Conservation (phyloP, 2,329 filamentous ascomycete genomes). For the Colletotrichum ledebouriae region DNA sequence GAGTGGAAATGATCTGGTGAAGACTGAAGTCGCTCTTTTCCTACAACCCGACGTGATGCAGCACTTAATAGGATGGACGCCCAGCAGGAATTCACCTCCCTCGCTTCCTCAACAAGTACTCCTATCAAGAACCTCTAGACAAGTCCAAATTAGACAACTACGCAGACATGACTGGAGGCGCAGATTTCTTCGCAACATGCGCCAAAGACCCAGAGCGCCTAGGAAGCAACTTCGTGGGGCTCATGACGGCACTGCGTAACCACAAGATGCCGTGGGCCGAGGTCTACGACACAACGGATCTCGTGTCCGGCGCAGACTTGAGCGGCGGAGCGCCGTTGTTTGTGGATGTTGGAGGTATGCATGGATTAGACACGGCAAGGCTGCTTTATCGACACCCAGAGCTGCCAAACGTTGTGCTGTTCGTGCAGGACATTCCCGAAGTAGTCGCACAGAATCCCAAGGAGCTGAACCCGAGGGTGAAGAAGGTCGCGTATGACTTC, state of each 20-base stretch:
- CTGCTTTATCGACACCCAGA: slow-evolving; percentile 49
- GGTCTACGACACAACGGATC: slow-evolving; percentile 46
- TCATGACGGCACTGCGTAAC: slow-evolving; percentile 52
- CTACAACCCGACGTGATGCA: too few relatives aligned
- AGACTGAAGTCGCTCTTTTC: too few relatives aligned
- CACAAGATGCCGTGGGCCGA: slow-evolving; percentile 53
- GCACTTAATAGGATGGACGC: too few relatives aligned
- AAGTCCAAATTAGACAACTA: slow-evolving; percentile 2
- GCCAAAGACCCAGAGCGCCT: slow-evolving; percentile 48
- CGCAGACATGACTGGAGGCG: slow-evolving; percentile 45
- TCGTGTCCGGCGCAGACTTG: slow-evolving; percentile 44
- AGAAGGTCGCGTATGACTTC: slow-evolving; percentile 45
- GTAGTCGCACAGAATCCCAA: slow-evolving; percentile 48
- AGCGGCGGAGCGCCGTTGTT: slow-evolving; percentile 45
- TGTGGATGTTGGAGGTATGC: slow-evolving; percentile 56
- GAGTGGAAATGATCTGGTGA: too few relatives aligned
- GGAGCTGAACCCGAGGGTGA: slow-evolving; percentile 43
- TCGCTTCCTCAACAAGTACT: slow-evolving; percentile 50
- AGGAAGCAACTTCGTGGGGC: slow-evolving; percentile 51
- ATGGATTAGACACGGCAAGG: slow-evolving; percentile 52
- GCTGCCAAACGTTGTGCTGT: slow-evolving; percentile 48
- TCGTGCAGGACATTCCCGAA: slow-evolving; percentile 56
- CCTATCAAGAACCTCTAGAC: slow-evolving; percentile 51
- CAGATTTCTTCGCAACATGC: slow-evolving; percentile 50
- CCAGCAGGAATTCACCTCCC: slow-evolving; percentile 50